Evolutionary conservation across 495 filamentous ascomycete genomes (phyloP).

Genomic region (Penicillium manginii): DNA sequence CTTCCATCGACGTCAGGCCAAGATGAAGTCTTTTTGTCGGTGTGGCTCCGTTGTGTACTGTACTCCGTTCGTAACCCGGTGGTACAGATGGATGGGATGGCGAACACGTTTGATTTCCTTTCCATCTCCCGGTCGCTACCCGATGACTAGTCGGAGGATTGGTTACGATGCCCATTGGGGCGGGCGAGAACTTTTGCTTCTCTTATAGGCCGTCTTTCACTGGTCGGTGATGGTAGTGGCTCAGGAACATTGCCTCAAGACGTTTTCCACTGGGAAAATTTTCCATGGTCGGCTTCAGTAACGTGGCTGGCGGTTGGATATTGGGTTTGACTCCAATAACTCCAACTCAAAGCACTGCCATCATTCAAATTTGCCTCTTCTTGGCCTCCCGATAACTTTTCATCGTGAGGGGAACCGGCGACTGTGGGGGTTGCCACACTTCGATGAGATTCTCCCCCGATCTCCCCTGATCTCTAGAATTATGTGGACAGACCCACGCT

Average conservation of each 20-base stretch:
- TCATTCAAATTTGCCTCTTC: not conserved
- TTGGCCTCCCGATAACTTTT: not conserved
- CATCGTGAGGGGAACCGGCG: slow-evolving; percentile 1
- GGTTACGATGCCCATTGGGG: slow-evolving; percentile 1
- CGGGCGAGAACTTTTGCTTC: not conserved
- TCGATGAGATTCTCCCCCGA: not conserved
- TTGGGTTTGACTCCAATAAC: not conserved
- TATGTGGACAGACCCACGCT: no score
- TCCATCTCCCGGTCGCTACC: not conserved
- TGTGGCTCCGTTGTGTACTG: slow-evolving; percentile 1
- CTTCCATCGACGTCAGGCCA: slow-evolving; percentile 2
- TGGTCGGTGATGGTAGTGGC: not conserved
- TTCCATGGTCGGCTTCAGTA: not conserved
- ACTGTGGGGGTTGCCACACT: not conserved
- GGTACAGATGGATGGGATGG: not conserved
- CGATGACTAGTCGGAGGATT: not conserved
- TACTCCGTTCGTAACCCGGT: not conserved
- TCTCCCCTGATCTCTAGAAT: not conserved
- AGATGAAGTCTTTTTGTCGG: not conserved
- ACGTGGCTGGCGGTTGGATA: not conserved
- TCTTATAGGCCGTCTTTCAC: not conserved
- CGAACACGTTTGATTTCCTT: not conserved
- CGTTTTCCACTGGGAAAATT: not conserved
- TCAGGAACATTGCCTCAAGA: not conserved
- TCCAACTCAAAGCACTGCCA: not conserved